Conservation (phyloP, 352 stramenopile species). For the Globisporangium acanthophoron region DNA sequence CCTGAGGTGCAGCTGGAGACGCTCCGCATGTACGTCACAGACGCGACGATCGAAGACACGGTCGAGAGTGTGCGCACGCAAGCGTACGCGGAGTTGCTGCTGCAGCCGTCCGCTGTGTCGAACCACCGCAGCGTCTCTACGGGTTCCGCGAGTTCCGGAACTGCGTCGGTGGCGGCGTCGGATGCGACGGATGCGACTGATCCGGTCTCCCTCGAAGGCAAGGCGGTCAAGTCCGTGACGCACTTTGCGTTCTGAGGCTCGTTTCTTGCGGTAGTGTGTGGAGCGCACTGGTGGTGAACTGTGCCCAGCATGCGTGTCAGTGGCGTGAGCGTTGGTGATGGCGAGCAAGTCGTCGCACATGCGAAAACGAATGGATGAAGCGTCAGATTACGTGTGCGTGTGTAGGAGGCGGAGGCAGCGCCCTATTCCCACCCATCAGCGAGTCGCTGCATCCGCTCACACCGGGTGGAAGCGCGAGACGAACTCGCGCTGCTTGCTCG, state of each 20-base stretch:
- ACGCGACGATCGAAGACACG: constrained; percentile 21
- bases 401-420: neutral
- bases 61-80: constrained; percentile 15
- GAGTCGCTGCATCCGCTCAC: constrained; percentile 1
- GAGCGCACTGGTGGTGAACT: neutral
- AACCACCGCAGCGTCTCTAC: constrained; percentile 10
- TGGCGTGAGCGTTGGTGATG: neutral
- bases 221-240: constrained; percentile 12
- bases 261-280: neutral
- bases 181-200: neutral
- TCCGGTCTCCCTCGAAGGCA: constrained; percentile 1
- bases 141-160: neutral
- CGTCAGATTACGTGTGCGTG: neutral
- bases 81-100: constrained; percentile 34
- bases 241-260: constrained; percentile 12
- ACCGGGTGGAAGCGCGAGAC: constrained; percentile 40
- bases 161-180: neutral
- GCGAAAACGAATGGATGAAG: neutral
- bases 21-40: constrained; percentile 57
- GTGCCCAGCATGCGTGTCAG: neutral
- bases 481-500: constrained; percentile 66
- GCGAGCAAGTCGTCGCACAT: neutral
- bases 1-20: constrained; percentile 38
- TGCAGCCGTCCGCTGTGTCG: constrained; percentile 13
- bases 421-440: neutral